Evolutionary conservation across 352 stramenopile genomes (phyloP), one percentile per base, ranked within the genome.

Genomic region (Phytopythium helicoides): DNA sequence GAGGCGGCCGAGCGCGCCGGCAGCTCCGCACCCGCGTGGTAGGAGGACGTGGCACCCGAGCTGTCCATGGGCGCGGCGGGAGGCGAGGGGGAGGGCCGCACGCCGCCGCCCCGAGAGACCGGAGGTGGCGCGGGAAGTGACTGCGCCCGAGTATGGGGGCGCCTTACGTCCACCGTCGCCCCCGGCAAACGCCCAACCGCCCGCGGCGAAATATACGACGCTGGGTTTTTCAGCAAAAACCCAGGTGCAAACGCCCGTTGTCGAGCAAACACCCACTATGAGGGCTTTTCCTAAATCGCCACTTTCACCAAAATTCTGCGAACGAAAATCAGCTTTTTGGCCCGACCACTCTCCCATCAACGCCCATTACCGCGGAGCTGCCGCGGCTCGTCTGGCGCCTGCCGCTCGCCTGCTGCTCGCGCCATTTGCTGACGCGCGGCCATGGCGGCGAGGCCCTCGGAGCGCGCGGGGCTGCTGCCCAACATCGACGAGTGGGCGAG

Each of bases 1-100:
- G 36, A 14, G 34, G 11, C 11, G 11, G 8, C 11, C 23, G 38
- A n/a, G n/a, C 47, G 45, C 19, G 16, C 35, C 21, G 41, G n/a
- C 14, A 52, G 15, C 23, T 77, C 61, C 34, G 48, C 21, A 38
- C 68, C 53, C 26, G 58, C 44, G 38, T 70, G 56, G 49, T 63
- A 71, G 60, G 49, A 56, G 0, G 49, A 48, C 25, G 49, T 48
- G 23, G 52, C 65, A 49, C 52, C 52, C n/a, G 25, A 14, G 50
- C 39, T 48, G 18, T 56, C 50, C 50, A 56, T 56, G 16, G 15
- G 8, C 46, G 28, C 28, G 5, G 28, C 28, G 5, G 28, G 28
- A 33, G 28, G 28, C 28, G 28, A 5, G 5, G 28, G 28, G 28
- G 39, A 35, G n/a, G n/a, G n/a, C n/a, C 28, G 45, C 47, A 31